Base-by-base conservation (phyloP, 2,329 filamentous ascomycete genomes). In the Tolypocladium tropicale region DNA sequence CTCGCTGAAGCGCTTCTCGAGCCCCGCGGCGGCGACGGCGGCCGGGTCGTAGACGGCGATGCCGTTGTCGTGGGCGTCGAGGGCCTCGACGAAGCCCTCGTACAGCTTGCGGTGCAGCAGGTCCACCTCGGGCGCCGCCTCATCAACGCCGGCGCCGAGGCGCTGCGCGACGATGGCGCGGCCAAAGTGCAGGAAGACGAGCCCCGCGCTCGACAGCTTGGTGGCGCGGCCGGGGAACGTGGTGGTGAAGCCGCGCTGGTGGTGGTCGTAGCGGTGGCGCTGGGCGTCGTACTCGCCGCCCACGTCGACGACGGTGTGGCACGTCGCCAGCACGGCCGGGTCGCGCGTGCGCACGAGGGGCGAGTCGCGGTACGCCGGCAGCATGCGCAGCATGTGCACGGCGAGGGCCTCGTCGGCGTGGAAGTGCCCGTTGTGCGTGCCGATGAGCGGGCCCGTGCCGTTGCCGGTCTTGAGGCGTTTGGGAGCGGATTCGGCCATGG, bases 381-480 rank as follows among this genome's bases (percentile, higher is more conserved):
- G 87, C 56, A 88, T 82, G 62, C 91, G 90, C 64, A 99, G 88
- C 79, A 99, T 90, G 78, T 95, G 91, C 61, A 99, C 92, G 57
- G 94, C 94, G 48, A 99, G 84, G 59, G 94, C 93, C 77, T 99
- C 94, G 73, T 99, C 94, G 71, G 94, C 94, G 77, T 99, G 94
- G 81, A 99, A 99, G 78, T 96, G 91, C 64, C 94, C 94, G 76
- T 88, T 96, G 82, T 99, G 94, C 33, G 94, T 99, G 68, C 92
- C 94, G 70, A 96, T 95, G 64, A 84, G 74, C 61, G 87, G 63
- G 49, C 65, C 64, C 33, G 55, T 55, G 21, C 50, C 51, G 37
- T n/a, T 25, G 36, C 16, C 75, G 55, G 86, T 89, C 81, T 95
- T 96, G 71, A 95, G 76, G 72, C 89, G 87, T 76, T 97, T 97